Conservation (phyloP, 2,329 filamentous ascomycete genomes). For the Didymosphaeria variabile region DNA sequence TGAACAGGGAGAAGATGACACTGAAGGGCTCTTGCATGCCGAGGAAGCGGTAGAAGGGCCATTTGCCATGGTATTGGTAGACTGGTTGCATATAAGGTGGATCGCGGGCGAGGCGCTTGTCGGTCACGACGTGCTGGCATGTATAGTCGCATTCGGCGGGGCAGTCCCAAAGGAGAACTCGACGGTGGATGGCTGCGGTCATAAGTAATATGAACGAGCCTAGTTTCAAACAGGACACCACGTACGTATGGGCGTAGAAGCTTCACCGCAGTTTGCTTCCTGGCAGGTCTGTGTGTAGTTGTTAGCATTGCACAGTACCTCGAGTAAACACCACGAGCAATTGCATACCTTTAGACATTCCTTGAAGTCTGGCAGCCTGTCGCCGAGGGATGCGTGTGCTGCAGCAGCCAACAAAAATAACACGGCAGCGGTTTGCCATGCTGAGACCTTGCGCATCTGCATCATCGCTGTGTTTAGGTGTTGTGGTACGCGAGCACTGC, state of each 20-base stretch:
- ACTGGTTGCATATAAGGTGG: slow-evolving; percentile 72
- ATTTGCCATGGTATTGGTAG: slow-evolving; percentile 97
- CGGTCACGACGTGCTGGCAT: slow-evolving; percentile 92
- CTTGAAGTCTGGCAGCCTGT: slow-evolving; percentile 85
- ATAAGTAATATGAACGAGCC: slow-evolving; percentile 4
- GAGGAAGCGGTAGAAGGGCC: slow-evolving; percentile 90
- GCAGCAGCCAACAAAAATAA: slow-evolving; percentile 42
- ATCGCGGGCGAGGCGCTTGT: slow-evolving; percentile 70
- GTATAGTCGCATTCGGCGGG: slow-evolving; percentile 95
- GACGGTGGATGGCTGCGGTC: slow-evolving; percentile 76
- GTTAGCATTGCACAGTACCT: slow-evolving; percentile 24
- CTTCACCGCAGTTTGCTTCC: slow-evolving; percentile 77
- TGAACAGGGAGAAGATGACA: slow-evolving; percentile 91
- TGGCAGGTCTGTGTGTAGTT: slow-evolving; percentile 72
- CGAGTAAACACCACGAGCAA: slow-evolving; percentile 3
- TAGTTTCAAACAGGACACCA: slow-evolving; percentile 20
- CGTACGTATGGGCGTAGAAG: slow-evolving; percentile 75
- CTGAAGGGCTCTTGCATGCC: slow-evolving; percentile 96
- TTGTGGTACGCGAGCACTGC: slow-evolving; percentile 9
- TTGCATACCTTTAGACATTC: slow-evolving; percentile 80
- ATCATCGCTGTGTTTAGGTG: slow-evolving; percentile 26
- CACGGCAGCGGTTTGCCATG: slow-evolving; percentile 37
- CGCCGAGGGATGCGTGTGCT: slow-evolving; percentile 77
- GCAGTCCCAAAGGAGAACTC: slow-evolving; percentile 91
- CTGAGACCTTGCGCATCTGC: slow-evolving; percentile 33